Base-by-base conservation (phyloP, 2,329 filamentous ascomycete species). In the Aspergillus japonicus region DNA sequence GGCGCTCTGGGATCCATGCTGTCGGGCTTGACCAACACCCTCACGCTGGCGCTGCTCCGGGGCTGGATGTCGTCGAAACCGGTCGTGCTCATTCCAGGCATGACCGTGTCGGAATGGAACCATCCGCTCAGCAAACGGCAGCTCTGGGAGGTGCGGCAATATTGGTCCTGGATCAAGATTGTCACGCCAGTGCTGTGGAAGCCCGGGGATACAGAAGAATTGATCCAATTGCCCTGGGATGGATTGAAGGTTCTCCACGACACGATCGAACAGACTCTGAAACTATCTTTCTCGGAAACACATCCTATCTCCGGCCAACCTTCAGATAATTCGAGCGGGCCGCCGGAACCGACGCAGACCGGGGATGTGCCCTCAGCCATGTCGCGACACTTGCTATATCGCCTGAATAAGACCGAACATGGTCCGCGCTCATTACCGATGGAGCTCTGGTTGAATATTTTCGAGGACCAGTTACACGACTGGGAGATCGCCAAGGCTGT, bases 81-180 rank as follows among this genome's bases (percentile, higher is more conserved):
- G 67, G 89, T 96, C 31, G 78, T 96, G 52, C 79, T 97, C 59
- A 88, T 96, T 6, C 92, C 93, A 0, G 91, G 91, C 64, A 96
- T 97, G 92, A 94, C 90, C 35, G 87, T 86, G 1, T 84, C 90
- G 61, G 92, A 94, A 87, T 96, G 92, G 92, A 87, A 93, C 71
- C 92, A 95, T 69, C 91, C 92, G 2, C 88, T 93, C 78, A 96
- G 91, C 16, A 91, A 90, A 78, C 89, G 92, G 69, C 92, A 96
- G 71, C 83, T 96, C 62, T 89, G 86, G 75, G 95, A 96, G 76
- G 86, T 96, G 47, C 84, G 88, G 64, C 82, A 86, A 63, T 93
- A 92, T 73, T 96, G 91, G 91, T 88, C 88, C 56, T 96, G 92
- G 91, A 85, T 96, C 55, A 85, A 89, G 62, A 87, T 95, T 48